phyloP scores from a whole-genome alignment of 129 eudicot species.

The Ambrosia artemisiifolia region DNA sequence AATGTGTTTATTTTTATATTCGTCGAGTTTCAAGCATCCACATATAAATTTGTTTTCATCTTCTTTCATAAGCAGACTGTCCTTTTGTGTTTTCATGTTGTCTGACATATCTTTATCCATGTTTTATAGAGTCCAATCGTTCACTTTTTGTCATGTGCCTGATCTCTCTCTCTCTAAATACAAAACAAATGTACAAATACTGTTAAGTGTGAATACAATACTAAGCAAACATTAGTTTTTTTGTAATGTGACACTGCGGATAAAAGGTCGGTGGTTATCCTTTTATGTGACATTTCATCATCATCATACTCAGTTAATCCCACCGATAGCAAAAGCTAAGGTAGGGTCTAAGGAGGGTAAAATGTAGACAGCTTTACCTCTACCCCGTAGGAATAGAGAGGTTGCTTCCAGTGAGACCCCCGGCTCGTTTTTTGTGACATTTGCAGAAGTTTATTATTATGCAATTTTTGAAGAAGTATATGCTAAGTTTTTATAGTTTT shows the following conservation, averaged over 20 bases:
- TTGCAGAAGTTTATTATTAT: conserved; percentile 6
- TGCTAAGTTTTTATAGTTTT: background rate
- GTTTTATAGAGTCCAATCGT: background rate
- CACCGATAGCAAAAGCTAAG: no score
- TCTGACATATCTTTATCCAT: background rate
- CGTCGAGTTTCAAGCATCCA: background rate
- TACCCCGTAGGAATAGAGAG: no score
- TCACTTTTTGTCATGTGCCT: background rate
- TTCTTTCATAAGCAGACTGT: background rate
- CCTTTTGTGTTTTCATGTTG: background rate
- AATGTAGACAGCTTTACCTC: no score
- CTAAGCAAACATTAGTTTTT: background rate
- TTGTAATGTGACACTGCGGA: background rate
- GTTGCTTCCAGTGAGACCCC: no score
- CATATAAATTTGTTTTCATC: background rate
- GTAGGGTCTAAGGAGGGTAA: no score
- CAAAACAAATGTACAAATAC: background rate
- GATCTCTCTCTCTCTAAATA: background rate
- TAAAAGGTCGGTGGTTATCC: background rate
- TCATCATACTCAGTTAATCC: no score
- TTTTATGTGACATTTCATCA: background rate
- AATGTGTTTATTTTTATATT: background rate
- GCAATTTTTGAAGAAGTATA: background rate
- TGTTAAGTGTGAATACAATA: background rate
- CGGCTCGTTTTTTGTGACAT: background rate